These are phyloP conservation scores for Porpolomopsis calyptriformis DNA, from an alignment of 768 basidiomycete genomes.

Conservation along the genomic window DNA sequence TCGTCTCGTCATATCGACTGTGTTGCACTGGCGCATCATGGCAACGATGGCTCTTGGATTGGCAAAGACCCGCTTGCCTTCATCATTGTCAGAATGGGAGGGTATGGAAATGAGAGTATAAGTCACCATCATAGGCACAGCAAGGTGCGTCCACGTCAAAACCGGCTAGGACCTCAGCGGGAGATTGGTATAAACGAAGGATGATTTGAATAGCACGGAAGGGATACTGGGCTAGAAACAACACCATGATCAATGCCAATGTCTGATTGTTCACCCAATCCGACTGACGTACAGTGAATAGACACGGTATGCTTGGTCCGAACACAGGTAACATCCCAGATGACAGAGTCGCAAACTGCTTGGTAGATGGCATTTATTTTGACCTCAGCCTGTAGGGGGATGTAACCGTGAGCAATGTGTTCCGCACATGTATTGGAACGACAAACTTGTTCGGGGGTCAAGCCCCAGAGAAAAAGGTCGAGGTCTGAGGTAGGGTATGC, in stretches of 20 bases:
- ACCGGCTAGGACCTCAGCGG: constrained; percentile 55
- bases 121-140: constrained; percentile 39
- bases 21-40: constrained; percentile 59
- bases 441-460: constrained; percentile 42
- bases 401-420: background rate
- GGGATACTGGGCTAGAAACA: constrained; percentile 44
- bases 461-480: constrained; percentile 52
- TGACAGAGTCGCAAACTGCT: constrained; percentile 53
- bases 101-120: background rate
- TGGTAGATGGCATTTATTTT: constrained; percentile 52
- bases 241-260: background rate
- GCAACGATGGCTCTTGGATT: constrained; percentile 50
- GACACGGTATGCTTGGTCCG: constrained; percentile 57
- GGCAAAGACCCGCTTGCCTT: constrained; percentile 43
- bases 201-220: constrained; percentile 60
- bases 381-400: constrained; percentile 37
- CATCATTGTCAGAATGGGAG: background rate
- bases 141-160: constrained; percentile 61
- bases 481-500: constrained; percentile 54
- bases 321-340: constrained; percentile 60
- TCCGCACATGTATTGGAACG: background rate
- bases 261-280: background rate
- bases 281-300: constrained; percentile 39
- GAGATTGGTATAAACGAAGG: constrained; percentile 50
- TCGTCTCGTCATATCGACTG: constrained; percentile 49